phyloP scores from a whole-genome alignment of 2,329 filamentous ascomycete species.

The Cladosporium velox region DNA sequence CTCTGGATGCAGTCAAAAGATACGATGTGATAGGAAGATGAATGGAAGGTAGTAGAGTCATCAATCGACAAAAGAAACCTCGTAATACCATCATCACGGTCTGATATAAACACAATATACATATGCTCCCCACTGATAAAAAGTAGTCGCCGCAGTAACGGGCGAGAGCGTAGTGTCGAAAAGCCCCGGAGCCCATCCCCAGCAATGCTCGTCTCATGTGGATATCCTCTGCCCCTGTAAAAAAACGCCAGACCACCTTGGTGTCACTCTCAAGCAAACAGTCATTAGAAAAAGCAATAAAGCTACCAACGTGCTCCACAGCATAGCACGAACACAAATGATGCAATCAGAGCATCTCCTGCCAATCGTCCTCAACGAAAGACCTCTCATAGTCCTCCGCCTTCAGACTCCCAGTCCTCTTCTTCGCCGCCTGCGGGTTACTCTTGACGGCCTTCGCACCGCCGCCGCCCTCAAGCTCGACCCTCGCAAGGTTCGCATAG shows the following conservation, averaged over 20 bases:
- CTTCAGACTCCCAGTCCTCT: conserved; percentile 10
- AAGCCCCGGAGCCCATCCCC: neutral
- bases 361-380: conserved; percentile 23
- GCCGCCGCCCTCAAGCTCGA: conserved; percentile 50
- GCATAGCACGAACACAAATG: neutral
- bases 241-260: neutral
- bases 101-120: too few relatives aligned
- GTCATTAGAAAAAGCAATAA: neutral
- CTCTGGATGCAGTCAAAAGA: too few relatives aligned
- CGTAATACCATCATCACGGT: too few relatives aligned
- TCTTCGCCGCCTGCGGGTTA: neutral
- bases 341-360: conserved; percentile 9
- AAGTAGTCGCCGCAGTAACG: too few relatives aligned
- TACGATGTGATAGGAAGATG: too few relatives aligned
- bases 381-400: conserved; percentile 29
- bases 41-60: too few relatives aligned
- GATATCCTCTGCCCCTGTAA: neutral
- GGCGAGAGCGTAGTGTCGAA: neutral
- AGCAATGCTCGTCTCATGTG: neutral
- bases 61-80: too few relatives aligned
- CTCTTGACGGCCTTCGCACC: neutral
- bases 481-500: conserved; percentile 78
- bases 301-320: too few relatives aligned
- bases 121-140: too few relatives aligned
- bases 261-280: neutral